These are phyloP conservation scores for Leucocoprinus leucothites DNA, from an alignment of 768 basidiomycete genomes.

Conservation along the genomic window DNA sequence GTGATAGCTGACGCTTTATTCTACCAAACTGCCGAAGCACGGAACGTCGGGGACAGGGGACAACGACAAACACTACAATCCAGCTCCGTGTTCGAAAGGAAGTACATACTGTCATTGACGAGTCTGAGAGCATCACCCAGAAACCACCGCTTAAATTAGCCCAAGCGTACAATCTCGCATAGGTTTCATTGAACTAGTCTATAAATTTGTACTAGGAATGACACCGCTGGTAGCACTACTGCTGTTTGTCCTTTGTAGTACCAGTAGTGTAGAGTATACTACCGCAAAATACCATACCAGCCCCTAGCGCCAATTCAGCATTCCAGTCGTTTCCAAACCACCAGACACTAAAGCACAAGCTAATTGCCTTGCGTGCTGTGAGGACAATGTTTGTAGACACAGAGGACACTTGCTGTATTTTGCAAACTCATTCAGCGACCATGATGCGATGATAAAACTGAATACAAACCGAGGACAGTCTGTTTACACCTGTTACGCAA, in stretches of 20 bases:
- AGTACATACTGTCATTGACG: slow-evolving; percentile 1
- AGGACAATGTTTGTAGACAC: slow-evolving; percentile 81
- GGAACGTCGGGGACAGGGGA: background rate
- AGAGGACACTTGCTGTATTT: slow-evolving; percentile 61
- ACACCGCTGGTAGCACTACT: slow-evolving; percentile 14
- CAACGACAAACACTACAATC: background rate
- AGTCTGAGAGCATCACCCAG: background rate
- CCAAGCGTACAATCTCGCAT: background rate
- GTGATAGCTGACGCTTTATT: background rate
- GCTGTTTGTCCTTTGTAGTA: slow-evolving; percentile 1
- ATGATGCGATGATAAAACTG: slow-evolving; percentile 5
- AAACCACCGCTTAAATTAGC: background rate
- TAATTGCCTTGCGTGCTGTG: slow-evolving; percentile 77
- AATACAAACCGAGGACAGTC: slow-evolving; percentile 66
- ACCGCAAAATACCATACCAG: slow-evolving; percentile 70
- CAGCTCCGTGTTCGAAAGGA: slow-evolving; percentile 5
- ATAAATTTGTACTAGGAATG: slow-evolving; percentile 7
- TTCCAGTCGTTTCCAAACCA: slow-evolving; percentile 81
- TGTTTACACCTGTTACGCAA: slow-evolving; percentile 84
- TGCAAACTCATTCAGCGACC: background rate
- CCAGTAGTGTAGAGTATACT: slow-evolving; percentile 52
- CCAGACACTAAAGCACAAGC: slow-evolving; percentile 80
- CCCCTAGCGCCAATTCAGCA: slow-evolving; percentile 57
- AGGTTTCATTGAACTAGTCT: background rate
- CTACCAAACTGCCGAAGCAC: background rate